Evolutionary conservation across 1,284 basidiomycete species (phyloP).

Genomic region (Athelia psychrophila): DNA sequence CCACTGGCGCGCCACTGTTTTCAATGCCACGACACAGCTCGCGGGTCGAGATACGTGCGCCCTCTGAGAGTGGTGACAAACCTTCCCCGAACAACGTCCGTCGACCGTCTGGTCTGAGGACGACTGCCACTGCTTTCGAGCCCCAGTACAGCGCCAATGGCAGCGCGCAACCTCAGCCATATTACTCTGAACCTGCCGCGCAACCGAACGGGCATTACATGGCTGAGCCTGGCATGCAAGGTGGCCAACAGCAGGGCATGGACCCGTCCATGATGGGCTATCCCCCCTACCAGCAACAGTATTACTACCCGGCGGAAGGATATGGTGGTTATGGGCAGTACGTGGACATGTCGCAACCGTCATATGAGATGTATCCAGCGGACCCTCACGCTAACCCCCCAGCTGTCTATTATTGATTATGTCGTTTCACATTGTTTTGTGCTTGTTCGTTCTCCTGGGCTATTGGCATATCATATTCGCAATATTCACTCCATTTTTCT

Average conservation of each 20-base stretch:
- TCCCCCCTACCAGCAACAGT: constrained; percentile 50
- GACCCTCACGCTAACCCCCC: constrained; percentile 48
- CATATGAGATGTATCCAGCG: constrained; percentile 63
- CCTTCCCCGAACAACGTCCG: constrained; percentile 24
- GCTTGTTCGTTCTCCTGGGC: no score
- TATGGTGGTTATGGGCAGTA: constrained; percentile 59
- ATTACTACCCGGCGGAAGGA: constrained; percentile 64
- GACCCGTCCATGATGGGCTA: constrained; percentile 47
- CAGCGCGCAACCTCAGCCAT: constrained; percentile 6
- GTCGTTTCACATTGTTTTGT: no score
- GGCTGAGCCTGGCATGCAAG: constrained; percentile 11
- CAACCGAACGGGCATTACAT: constrained; percentile 5
- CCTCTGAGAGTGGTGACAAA: constrained; percentile 37
- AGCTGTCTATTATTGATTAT: constrained; percentile 56
- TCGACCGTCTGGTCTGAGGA: constrained; percentile 38
- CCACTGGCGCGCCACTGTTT: constrained; percentile 64
- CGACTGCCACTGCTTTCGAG: constrained; percentile 44
- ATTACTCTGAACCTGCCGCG: constrained; percentile 11
- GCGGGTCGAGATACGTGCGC: constrained; percentile 75
- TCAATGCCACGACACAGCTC: constrained; percentile 68
- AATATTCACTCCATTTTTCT: background rate
- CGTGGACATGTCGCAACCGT: constrained; percentile 60
- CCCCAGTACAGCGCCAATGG: constrained; percentile 15
- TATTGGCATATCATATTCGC: background rate
- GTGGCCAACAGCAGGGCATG: constrained; percentile 20